Conservation (phyloP, 202 grass and related monocot genomes). For the Miscanthus sacchariflorus region DNA sequence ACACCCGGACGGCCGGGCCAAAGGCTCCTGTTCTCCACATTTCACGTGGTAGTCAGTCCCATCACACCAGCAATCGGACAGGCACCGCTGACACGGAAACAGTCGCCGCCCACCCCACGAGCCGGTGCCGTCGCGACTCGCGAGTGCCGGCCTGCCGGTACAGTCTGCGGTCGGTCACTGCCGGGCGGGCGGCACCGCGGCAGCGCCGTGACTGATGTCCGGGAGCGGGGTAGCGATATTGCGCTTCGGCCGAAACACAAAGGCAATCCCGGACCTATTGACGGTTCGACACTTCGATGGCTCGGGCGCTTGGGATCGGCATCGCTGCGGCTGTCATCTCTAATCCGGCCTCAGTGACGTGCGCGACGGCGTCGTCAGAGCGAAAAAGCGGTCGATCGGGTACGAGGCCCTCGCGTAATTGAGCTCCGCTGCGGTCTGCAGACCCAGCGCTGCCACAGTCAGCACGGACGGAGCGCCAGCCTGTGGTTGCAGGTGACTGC, state of each 20-base stretch:
- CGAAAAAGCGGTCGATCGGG: not conserved
- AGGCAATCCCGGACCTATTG: not conserved
- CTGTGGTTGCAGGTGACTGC: not conserved
- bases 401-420: not conserved
- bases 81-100: conserved; percentile 33
- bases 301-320: not conserved
- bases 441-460: too few species aligned
- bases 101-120: not conserved
- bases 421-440: too few species aligned
- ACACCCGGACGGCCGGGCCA: not conserved
- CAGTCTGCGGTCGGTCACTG: not conserved
- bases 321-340: not conserved
- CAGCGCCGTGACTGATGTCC: not conserved
- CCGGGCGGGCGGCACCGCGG: too few species aligned
- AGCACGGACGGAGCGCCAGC: not conserved
- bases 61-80: not conserved
- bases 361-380: not conserved
- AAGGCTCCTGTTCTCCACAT: not conserved
- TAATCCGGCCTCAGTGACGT: not conserved
- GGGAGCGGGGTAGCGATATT: not conserved
- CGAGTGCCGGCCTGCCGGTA: not conserved
- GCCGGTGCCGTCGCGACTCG: not conserved
- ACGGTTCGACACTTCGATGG: not conserved
- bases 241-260: not conserved
- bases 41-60: not conserved